phyloP scores from a whole-genome alignment of 306 rosid species.

The Geum urbanum region DNA sequence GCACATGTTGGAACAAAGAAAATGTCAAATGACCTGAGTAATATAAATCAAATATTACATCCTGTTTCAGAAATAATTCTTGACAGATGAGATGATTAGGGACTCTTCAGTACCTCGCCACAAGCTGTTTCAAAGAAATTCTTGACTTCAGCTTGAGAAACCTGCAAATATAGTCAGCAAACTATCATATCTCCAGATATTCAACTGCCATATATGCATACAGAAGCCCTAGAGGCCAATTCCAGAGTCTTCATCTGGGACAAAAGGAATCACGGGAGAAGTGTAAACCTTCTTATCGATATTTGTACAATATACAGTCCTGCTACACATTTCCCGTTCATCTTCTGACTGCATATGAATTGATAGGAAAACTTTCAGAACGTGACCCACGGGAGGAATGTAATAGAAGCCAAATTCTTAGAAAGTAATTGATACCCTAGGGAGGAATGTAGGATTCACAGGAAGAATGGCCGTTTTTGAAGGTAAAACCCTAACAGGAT shows the following conservation, averaged over 20 bases:
- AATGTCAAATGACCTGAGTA: neutral
- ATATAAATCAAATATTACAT: neutral
- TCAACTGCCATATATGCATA: slow-evolving; percentile 5
- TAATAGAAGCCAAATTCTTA: slow-evolving; percentile 6
- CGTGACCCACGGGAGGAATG: neutral
- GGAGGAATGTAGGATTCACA: slow-evolving; percentile 94
- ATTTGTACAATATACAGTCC: slow-evolving; percentile 97
- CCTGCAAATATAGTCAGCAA: slow-evolving; percentile 35
- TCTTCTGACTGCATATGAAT: slow-evolving; percentile 68
- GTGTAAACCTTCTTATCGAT: slow-evolving; percentile 78
- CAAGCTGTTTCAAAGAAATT: slow-evolving; percentile 85
- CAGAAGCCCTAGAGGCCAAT: slow-evolving; percentile 3
- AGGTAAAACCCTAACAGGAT: slow-evolving; percentile 93
- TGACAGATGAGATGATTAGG: neutral
- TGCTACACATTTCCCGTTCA: slow-evolving; percentile 95
- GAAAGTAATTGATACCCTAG: slow-evolving; percentile 58
- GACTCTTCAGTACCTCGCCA: slow-evolving; percentile 67
- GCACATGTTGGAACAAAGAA: slow-evolving; percentile 9
- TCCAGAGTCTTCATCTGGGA: neutral
- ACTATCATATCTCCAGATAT: slow-evolving; percentile 13
- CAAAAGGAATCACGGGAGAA: slow-evolving; percentile 11
- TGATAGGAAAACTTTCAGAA: slow-evolving; percentile 22
- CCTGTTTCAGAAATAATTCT: too few species aligned
- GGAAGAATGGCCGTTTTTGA: slow-evolving; percentile 99
- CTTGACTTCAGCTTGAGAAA: slow-evolving; percentile 93